Evolutionary conservation across 768 basidiomycete genomes (phyloP), one percentile per base, ranked within the genome.

Genomic region (Tricholoma furcatifolium): DNA sequence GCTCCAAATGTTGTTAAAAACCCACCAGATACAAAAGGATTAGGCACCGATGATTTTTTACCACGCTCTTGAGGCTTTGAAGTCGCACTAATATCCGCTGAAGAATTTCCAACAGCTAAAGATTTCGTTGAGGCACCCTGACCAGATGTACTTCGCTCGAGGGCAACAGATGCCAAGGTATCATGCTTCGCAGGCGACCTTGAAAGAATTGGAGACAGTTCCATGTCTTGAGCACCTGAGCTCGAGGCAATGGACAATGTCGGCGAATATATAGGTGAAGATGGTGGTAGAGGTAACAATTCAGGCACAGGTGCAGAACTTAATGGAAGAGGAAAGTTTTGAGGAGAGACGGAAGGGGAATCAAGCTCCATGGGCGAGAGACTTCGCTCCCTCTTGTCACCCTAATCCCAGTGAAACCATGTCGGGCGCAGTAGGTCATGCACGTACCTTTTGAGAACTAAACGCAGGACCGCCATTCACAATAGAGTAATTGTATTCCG

Each of bases 291-390:
- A 6, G 49, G 48, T 20, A 20, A 15, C 44, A 50, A 5, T 14
- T 43, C 39, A 38, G 56, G 53, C 17, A 35, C 18, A 6, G 42
- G 50, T 34, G 52, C 32, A 17, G 43, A 43, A 17, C 39, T 20
- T 17, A 41, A 36, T 43, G 45, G 21, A n/a, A 36, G 12, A 44
- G 67, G 50, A 15, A 53, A 57, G 34, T 50, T 24, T 15, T 15
- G 46, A 24, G 74, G 72, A 9, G 73, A 73, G 54, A 70, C 74
- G 15, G 69, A 57, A 6, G 74, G 63, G 6, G 81, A 81, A 57
- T 78, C 82, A 39, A 85, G 71, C 50, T 84, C 85, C 82, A 83
- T 84, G 1, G 81, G 82, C 43, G 82, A 81, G 42, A 81, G 68
- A 65, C 78, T 85, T 51, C 80, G 69, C 15, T 76, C 73, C 47